phyloP scores from a whole-genome alignment of 2,329 filamentous ascomycete genomes.

The Aspergillus brunneoviolaceus region DNA sequence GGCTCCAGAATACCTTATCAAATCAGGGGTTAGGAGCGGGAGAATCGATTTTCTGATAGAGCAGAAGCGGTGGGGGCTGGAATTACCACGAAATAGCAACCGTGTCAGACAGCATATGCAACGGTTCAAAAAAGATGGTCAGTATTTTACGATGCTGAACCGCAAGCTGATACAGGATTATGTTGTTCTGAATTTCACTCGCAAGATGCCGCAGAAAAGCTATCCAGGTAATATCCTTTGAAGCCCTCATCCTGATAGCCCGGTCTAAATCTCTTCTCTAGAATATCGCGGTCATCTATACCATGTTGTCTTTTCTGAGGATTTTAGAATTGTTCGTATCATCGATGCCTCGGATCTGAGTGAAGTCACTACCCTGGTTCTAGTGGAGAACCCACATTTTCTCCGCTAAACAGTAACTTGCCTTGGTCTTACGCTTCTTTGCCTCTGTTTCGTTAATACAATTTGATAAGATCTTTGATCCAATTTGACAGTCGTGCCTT shows the following conservation, averaged over 20 bases:
- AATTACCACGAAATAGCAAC: constrained; percentile 15
- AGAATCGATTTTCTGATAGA: constrained; percentile 16
- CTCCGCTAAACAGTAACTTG: too few species aligned
- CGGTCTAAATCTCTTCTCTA: constrained; percentile 10
- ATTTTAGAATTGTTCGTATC: constrained; percentile 7
- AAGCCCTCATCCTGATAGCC: not conserved
- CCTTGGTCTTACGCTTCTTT: too few species aligned
- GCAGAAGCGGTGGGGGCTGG: constrained; percentile 15
- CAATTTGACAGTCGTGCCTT: too few species aligned
- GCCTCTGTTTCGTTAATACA: too few species aligned
- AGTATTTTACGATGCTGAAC: constrained; percentile 10
- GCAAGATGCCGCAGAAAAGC: not conserved
- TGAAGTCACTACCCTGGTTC: too few species aligned
- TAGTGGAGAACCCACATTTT: too few species aligned
- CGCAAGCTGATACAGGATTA: constrained; percentile 11
- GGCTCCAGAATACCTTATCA: constrained; percentile 17
- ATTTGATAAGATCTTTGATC: too few species aligned
- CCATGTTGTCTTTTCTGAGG: constrained; percentile 13
- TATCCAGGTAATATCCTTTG: constrained; percentile 8
- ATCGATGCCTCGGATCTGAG: constrained; percentile 14
- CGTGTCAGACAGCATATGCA: constrained; percentile 10
- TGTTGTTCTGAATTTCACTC: constrained; percentile 14
- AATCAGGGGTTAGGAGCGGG: constrained; percentile 11
- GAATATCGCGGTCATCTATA: constrained; percentile 7
- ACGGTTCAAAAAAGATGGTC: constrained; percentile 11